Percentiles rank a stretch among this genome's conserved stretches.
Conservation (phyloP, 2,329 filamentous ascomycete species). For the Pseudogymnoascus destructans region DNA sequence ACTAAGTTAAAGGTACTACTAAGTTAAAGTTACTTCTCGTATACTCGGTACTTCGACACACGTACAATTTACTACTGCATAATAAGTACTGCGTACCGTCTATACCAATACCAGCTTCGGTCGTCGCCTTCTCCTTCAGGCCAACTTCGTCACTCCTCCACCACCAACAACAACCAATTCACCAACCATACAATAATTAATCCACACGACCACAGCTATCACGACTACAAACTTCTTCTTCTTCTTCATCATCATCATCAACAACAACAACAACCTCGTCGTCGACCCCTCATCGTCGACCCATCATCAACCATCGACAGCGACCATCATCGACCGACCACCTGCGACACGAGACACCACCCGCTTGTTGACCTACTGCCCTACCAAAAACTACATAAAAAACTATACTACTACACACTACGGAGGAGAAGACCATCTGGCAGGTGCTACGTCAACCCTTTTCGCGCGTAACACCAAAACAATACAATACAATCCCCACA, state of each 20-base stretch:
- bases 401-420: background rate
- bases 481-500: background rate
- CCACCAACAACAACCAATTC: background rate
- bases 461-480: background rate
- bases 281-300: background rate
- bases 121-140: background rate
- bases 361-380: background rate
- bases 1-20: background rate
- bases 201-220: background rate
- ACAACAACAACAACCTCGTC: background rate
- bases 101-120: too few species aligned
- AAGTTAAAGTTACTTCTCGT: background rate
- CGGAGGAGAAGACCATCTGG: background rate
- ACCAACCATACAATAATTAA: background rate
- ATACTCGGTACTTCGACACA: background rate
- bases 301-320: background rate
- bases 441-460: slow-evolving; percentile 5
- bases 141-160: background rate
- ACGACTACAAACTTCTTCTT: background rate
- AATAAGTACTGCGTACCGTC: background rate
- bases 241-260: background rate
- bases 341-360: slow-evolving; percentile 1
- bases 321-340: background rate
- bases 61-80: background rate
- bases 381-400: too few species aligned